Evolutionary conservation across 352 stramenopile species (phyloP), one percentile per base, ranked within the genome.

Genomic region (Globisporangium solare): DNA sequence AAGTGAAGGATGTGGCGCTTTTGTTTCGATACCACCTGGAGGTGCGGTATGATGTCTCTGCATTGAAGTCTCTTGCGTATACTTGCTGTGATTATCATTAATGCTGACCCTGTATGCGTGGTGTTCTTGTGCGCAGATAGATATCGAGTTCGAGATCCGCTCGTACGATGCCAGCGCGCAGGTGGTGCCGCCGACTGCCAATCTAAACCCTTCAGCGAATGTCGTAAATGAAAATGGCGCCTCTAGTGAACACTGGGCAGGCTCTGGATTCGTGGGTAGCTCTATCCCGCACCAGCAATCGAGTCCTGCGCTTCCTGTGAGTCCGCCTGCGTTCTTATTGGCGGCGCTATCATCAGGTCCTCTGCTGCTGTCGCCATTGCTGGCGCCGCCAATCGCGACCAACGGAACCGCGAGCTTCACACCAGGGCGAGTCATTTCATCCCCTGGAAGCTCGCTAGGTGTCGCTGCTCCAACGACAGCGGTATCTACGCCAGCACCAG

Each of bases 21-120:
- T 61, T 80, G 43, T 85, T 85, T 31, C 69, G 70, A n/a, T 75
- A 81, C 46, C 63, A 61, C 7, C 42, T 43, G 14, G 59, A 74
- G 70, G 70, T 75, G 49, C 27, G 10, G 0, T 10, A 35, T 35
- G 27, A 22, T 47, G 11, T n/a, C 39, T 15, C 3, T 43, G 39
- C 13, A n/a, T 3, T 11, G 27, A 1, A 17, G 22, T 22, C 17
- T 14, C 18, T 27, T 5, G 1, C 31, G 17, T 47, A 14, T 45
- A 17, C 15, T 47, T 47, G n/a, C 41, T 41, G 55, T 56, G 20
- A 24, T 37, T 6, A 39, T 37, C 2, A 39, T 15, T 37, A 24
- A 55, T 14, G 12, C 48, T 40, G 24, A 18, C 11, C 21, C 14
- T 60, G 3, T 14, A 13, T 41, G 22, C 10, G 31, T 52, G 14